phyloP scores from a whole-genome alignment of 1,284 basidiomycete species.

The Cryptococcus wingfieldii region DNA sequence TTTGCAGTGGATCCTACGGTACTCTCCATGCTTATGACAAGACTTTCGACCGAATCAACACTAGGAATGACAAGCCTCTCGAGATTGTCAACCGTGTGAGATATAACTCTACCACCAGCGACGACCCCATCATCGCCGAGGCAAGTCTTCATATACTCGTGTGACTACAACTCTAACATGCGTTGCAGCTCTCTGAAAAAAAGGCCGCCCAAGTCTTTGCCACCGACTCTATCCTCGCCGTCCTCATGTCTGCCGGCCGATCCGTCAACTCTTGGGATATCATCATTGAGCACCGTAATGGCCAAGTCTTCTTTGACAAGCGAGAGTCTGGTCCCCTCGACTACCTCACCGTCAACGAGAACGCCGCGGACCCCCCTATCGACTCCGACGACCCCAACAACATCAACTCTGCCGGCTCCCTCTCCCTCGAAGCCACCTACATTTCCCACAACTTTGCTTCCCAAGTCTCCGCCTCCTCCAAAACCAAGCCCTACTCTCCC shows the following conservation, averaged over 20 bases:
- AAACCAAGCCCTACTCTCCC: constrained; percentile 55
- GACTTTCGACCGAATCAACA: constrained; percentile 90
- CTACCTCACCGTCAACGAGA: constrained; percentile 98
- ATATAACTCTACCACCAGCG: constrained; percentile 95
- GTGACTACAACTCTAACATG: neutral
- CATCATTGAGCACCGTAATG: constrained; percentile 86
- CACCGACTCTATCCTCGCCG: constrained; percentile 91
- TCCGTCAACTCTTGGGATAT: constrained; percentile 99
- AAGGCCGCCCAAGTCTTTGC: constrained; percentile 82
- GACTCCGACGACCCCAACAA: constrained; percentile 67
- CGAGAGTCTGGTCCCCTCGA: constrained; percentile 95
- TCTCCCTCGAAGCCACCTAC: constrained; percentile 96
- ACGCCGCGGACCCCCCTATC: constrained; percentile 90
- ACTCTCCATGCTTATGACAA: constrained; percentile 92
- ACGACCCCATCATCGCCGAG: constrained; percentile 91
- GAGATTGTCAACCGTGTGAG: constrained; percentile 92
- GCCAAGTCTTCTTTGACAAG: constrained; percentile 94
- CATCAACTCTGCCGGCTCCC: constrained; percentile 89
- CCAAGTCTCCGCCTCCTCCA: constrained; percentile 80
- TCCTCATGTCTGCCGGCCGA: constrained; percentile 92
- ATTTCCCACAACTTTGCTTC: constrained; percentile 94
- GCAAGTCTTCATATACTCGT: constrained; percentile 47
- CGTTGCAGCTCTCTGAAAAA: constrained; percentile 65
- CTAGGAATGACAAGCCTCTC: constrained; percentile 83
- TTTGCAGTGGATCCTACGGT: constrained; percentile 60